Percentiles rank a stretch among this genome's conserved stretches.
Conservation (phyloP, 164 flowering plant species). For the Saururus chinensis region DNA sequence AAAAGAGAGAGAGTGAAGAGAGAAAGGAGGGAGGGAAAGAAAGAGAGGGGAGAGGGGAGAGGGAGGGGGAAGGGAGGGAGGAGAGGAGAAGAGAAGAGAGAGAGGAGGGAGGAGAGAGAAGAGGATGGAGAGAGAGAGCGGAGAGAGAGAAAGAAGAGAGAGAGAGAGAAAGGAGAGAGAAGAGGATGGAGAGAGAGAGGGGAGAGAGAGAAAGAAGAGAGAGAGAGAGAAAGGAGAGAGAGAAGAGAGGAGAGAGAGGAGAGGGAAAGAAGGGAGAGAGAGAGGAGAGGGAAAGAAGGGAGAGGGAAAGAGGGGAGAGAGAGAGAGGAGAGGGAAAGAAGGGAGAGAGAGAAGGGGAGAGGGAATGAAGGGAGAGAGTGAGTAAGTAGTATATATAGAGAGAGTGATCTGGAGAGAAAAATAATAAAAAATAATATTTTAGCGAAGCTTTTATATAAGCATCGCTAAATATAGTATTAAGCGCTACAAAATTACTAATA, state of each 20-base stretch:
- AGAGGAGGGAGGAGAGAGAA: no score
- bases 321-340: neutral
- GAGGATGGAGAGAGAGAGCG: no score
- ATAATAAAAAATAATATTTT: no score
- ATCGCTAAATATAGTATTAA: no score
- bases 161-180: no score
- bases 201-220: no score
- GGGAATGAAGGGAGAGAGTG: no score
- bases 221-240: neutral
- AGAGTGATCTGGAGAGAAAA: neutral
- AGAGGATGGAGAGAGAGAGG: no score
- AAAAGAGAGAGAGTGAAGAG: neutral
- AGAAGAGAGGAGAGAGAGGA: neutral
- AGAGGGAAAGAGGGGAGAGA: neutral
- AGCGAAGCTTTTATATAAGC: no score
- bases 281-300: neutral
- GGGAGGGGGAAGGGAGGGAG: neutral
- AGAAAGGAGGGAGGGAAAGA: neutral
- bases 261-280: neutral
- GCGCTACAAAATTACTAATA: no score
- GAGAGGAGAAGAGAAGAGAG: no score
- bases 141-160: no score
- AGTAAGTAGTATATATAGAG: neutral
- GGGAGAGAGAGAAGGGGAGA: neutral
- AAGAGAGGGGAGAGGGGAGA: neutral